Base-by-base conservation (phyloP, 1,284 basidiomycete genomes). In the Ustilago tritici region DNA sequence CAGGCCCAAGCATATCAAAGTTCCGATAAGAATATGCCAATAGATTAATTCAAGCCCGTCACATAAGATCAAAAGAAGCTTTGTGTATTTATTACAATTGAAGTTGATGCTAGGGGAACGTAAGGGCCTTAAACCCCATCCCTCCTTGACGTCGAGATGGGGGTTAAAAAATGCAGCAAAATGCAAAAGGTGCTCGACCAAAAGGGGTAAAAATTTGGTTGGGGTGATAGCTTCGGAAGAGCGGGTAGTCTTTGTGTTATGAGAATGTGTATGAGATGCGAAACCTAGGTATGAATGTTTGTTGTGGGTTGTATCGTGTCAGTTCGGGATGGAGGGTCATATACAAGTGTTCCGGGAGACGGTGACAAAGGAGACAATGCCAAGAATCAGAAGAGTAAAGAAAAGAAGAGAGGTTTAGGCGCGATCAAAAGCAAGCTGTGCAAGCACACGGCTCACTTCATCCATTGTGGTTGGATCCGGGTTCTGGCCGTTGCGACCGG, bases 361-460 rank as follows among this genome's bases (percentile, higher is more conserved):
- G 49, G 49, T 50, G 49, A 50, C 49, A 32, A 50, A 17, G 15
- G n/a, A 7, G 23, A 19, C 49, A 14, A 50, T 31, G 49, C 31
- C 7, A 55, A 34, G n/a, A 19, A 19, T n/a, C n/a, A 46, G 8
- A 19, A 6, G 43, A 46, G 41, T 11, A 50, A 19, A 9, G n/a
- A 35, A 60, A 35, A 28, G 43, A 40, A 54, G n/a, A 34, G 4
- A 36, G 4, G 47, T 19, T 68, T 52, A 82, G 9, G 68, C 56
- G 14, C 80, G 72, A 50, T 83, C 81, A 56, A 83, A 83, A 19
- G 81, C 80, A 49, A 84, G 77, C 57, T 84, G 82, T 4, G 81
- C 81, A 15, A 85, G 63, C 34, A 83, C 78, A 1, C 84, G 82
- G 40, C 82, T 79, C 31, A 85, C 83, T 54, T 85, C 84, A 55